A percentile compares a stretch with the other conserved stretches of the same genome.
Evolutionary conservation across 257 asterid species (phyloP).

Genomic region (Ligustrum vulgare): DNA sequence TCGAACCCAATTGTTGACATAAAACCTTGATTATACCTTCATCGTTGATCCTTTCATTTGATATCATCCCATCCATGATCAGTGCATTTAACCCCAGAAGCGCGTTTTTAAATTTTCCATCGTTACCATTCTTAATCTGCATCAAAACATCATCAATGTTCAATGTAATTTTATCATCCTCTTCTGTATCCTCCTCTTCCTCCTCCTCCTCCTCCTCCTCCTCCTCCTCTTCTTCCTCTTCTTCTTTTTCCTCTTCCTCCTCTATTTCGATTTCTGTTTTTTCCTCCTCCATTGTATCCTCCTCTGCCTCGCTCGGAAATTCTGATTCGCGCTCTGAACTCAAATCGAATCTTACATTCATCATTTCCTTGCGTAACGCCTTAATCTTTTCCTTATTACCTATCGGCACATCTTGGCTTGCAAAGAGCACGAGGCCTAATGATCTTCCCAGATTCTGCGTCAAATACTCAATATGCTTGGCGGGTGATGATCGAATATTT

Average conservation of each 20-base stretch:
- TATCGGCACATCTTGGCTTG: conserved; percentile 59
- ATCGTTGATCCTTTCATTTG: conserved; percentile 37
- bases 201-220: conserved; percentile 25
- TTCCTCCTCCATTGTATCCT: conserved; percentile 29
- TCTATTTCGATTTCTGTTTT: neutral
- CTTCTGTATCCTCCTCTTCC: conserved; percentile 28
- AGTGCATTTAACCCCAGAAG: conserved; percentile 42
- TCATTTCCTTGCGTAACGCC: conserved; percentile 62
- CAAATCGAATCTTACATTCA: conserved; percentile 54
- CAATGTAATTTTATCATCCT: conserved; percentile 34
- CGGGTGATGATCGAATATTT: conserved; percentile 44
- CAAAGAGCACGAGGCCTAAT: conserved; percentile 77
- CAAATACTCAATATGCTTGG: conserved; percentile 50
- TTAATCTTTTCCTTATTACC: conserved; percentile 56
- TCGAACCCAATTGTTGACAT: conserved; percentile 44
- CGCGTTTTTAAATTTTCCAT: conserved; percentile 45
- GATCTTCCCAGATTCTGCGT: conserved; percentile 72
- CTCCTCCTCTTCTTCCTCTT: conserved; percentile 34
- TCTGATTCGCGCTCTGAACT: conserved; percentile 46
- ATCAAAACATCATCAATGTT: conserved; percentile 52
- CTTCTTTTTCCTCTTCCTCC: conserved; percentile 18
- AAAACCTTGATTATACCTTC: conserved; percentile 53
- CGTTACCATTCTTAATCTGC: conserved; percentile 50
- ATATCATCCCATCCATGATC: conserved; percentile 43
- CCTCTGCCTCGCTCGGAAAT: conserved; percentile 29